A percentile compares a stretch with the other conserved stretches of the same genome.
Conservation (phyloP, 257 asterid genomes). For the Haberlea rhodopensis region DNA sequence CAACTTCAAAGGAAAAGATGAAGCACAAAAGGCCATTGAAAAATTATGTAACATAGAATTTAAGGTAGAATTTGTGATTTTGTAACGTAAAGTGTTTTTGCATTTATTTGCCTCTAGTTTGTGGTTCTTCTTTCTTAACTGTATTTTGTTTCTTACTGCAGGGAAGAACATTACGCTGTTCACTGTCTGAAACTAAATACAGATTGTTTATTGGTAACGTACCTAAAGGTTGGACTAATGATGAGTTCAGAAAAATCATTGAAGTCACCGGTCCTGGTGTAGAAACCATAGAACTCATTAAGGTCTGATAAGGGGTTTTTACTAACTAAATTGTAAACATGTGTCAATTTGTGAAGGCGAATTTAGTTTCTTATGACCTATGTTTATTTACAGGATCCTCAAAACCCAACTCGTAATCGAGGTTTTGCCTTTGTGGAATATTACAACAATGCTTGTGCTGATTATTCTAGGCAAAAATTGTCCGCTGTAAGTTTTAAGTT, state of each 20-base stretch:
- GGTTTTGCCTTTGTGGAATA: constrained; percentile 96
- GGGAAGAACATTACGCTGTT: constrained; percentile 85
- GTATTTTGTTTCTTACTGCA: constrained; percentile 38
- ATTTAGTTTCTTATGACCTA: constrained; percentile 27
- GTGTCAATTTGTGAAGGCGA: constrained; percentile 9
- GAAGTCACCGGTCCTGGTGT: constrained; percentile 88
- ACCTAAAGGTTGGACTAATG: constrained; percentile 80
- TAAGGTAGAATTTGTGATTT: constrained; percentile 49
- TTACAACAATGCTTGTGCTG: too few relatives aligned
- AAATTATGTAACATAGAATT: constrained; percentile 75
- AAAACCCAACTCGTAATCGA: constrained; percentile 72
- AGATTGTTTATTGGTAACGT: constrained; percentile 85
- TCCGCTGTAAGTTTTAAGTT: constrained; percentile 60
- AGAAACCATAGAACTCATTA: constrained; percentile 82
- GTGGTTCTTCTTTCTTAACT: constrained; percentile 11
- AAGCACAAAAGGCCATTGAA: constrained; percentile 83
- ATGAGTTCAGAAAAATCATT: constrained; percentile 63
- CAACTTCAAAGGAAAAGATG: constrained; percentile 73
- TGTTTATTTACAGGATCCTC: constrained; percentile 68
- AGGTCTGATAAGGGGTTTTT: constrained; percentile 41
- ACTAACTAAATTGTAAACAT: constrained; percentile 19
- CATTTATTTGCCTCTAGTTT: constrained; percentile 10
- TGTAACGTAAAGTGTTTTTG: constrained; percentile 18
- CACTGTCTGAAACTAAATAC: constrained; percentile 80
- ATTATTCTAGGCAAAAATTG: constrained; percentile 78